These are phyloP conservation scores for Candida pseudocylindracea DNA, from an alignment of 1,139 yeast genomes.

Conservation along the genomic window DNA sequence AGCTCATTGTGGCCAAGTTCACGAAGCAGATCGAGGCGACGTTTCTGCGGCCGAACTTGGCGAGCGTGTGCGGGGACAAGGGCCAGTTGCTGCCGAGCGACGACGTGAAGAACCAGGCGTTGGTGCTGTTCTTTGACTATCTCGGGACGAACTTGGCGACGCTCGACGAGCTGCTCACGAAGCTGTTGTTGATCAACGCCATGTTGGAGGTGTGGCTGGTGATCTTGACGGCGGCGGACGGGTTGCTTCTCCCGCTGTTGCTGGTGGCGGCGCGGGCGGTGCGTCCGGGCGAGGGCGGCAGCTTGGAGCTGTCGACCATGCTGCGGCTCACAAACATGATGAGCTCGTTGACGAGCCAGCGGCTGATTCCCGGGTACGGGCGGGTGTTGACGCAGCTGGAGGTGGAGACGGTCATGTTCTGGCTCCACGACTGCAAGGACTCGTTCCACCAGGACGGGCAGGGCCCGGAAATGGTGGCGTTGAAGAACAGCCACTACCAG, in stretches of 20 bases:
- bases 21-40: slow-evolving; percentile 18
- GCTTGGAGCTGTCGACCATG: slow-evolving; percentile 22
- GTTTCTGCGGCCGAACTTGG: slow-evolving; percentile 22
- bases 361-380: slow-evolving; percentile 23
- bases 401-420: slow-evolving; percentile 45
- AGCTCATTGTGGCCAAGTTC: slow-evolving; percentile 43
- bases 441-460: slow-evolving; percentile 70
- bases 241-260: slow-evolving; percentile 38
- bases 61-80: slow-evolving; percentile 25
- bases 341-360: slow-evolving; percentile 7
- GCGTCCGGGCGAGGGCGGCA: slow-evolving; percentile 3
- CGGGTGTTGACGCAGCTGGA: slow-evolving; percentile 36
- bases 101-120: slow-evolving; percentile 39
- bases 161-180: slow-evolving; percentile 39
- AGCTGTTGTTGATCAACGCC: slow-evolving; percentile 35
- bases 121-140: slow-evolving; percentile 57
- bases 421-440: slow-evolving; percentile 48
- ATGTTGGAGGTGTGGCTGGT: slow-evolving; percentile 65
- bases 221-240: slow-evolving; percentile 42
- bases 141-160: slow-evolving; percentile 48
- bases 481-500: slow-evolving; percentile 46
- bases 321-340: slow-evolving; percentile 28
- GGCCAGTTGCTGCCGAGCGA: slow-evolving; percentile 23
- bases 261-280: slow-evolving; percentile 31
- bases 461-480: slow-evolving; percentile 50